These are phyloP conservation scores for Curvularia sp. DNA, from an alignment of 2,329 filamentous ascomycete species.

Conservation along the genomic window DNA sequence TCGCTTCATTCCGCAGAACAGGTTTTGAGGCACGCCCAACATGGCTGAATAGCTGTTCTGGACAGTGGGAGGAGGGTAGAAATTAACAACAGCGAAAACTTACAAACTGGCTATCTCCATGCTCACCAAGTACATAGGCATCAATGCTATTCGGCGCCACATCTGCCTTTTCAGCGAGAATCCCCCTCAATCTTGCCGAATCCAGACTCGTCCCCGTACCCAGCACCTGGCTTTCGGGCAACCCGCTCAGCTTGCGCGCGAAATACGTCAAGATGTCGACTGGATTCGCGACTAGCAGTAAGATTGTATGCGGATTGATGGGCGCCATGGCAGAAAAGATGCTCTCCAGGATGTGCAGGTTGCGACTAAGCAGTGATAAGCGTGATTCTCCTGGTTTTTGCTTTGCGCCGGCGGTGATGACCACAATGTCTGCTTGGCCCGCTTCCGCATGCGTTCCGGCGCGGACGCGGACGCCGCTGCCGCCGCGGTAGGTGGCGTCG, in stretches of 20 bases:
- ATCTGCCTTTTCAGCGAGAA: constrained; percentile 52
- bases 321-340: constrained; percentile 59
- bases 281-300: constrained; percentile 63
- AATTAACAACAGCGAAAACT: constrained; percentile 9
- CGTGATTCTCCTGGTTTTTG: constrained; percentile 58
- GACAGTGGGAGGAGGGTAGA: neutral
- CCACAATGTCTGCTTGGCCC: constrained; percentile 62
- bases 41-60: neutral
- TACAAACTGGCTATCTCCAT: constrained; percentile 59
- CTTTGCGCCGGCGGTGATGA: constrained; percentile 64
- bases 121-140: constrained; percentile 59
- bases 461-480: constrained; percentile 55
- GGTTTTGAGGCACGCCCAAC: too few relatives aligned
- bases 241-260: constrained; percentile 56
- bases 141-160: constrained; percentile 52
- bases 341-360: constrained; percentile 58
- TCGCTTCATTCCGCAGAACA: too few relatives aligned
- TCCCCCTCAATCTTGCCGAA: constrained; percentile 58
- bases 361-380: constrained; percentile 57
- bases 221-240: constrained; percentile 60
- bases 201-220: constrained; percentile 64
- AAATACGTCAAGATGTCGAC: constrained; percentile 63
- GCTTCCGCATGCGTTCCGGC: constrained; percentile 58
- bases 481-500: constrained; percentile 58
- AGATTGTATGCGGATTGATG: constrained; percentile 57